Percentiles rank a stretch among this genome's conserved stretches.
phyloP scores from a whole-genome alignment of 768 basidiomycete genomes.

The Leucogyrophana mollusca region DNA sequence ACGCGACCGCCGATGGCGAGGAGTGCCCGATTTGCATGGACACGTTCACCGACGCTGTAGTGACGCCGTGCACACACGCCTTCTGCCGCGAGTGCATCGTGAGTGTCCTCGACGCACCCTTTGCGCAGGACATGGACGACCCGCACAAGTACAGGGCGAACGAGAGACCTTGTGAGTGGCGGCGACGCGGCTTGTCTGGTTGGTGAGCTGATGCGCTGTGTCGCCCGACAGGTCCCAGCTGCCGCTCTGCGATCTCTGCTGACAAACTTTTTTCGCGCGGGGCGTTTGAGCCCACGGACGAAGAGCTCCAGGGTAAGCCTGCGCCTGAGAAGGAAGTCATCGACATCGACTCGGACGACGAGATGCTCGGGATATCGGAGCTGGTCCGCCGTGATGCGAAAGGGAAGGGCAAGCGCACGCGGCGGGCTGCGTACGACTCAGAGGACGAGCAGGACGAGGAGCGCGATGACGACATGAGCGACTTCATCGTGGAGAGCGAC shows the following conservation, averaged over 20 bases:
- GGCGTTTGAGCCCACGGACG: conserved; percentile 62
- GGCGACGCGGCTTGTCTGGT: not conserved
- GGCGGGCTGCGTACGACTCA: conserved; percentile 21
- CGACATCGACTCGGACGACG: conserved; percentile 30
- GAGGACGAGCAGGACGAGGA: conserved; percentile 35
- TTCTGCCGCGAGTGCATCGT: conserved; percentile 63
- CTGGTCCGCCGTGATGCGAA: conserved; percentile 8
- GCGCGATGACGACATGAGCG: conserved; percentile 43
- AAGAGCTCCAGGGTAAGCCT: conserved; percentile 28
- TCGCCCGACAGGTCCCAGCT: conserved; percentile 57
- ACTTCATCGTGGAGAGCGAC: conserved; percentile 52
- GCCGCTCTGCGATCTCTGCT: conserved; percentile 48
- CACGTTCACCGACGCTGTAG: conserved; percentile 45
- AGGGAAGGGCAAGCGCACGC: conserved; percentile 26
- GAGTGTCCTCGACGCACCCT: conserved; percentile 43
- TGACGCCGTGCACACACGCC: conserved; percentile 59
- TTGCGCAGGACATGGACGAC: conserved; percentile 35
- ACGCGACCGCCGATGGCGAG: conserved; percentile 50
- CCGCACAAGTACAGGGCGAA: conserved; percentile 34
- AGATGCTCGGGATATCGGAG: conserved; percentile 26
- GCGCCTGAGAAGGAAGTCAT: conserved; percentile 14
- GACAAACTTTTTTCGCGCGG: conserved; percentile 50
- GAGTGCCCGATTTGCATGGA: conserved; percentile 71
- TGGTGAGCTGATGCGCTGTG: conserved; percentile 1
- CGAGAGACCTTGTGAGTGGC: conserved; percentile 50